Base-by-base conservation (phyloP, 208 protist species). In the Trypanosoma cruzi region DNA sequence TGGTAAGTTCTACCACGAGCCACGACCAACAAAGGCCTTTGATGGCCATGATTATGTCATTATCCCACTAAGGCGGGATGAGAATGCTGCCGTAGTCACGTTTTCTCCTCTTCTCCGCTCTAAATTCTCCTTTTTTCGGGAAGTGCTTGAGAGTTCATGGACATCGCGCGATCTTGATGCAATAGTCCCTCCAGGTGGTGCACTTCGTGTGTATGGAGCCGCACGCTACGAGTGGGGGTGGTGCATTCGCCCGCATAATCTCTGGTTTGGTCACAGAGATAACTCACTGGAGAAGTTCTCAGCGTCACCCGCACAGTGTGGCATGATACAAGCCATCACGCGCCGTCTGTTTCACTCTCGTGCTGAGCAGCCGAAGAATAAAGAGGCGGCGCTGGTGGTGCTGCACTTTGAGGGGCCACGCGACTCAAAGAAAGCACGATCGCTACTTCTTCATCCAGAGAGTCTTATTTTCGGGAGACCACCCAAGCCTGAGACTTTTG, bases 21-120 rank as follows among this genome's bases (percentile, higher is more conserved):
- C 88, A 14, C 64, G 69, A 10, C 54, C 79, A 6, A 84, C 91
- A 1, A 92, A 90, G 53, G 53, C 48, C 20, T 96, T 87, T 68
- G 91, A 96, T 68, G 91, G 91, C 5, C 91, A 94, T 66, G 91
- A 96, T 72, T 93, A 93, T 65, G 88, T 96, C n/a, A 52, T 96
- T 42, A 83, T 96, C 67, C 91, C 91, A 2, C 73, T 96, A 32
- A 75, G 85, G 11, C 72, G 86, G 13, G 88, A 94, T 67, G 29
- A 71, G 13, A 31, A 50, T 18, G 68, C 77, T 40, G 89, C 79
- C 4, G 88, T 96, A 5, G 61, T 93, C 14, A 94, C 91, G 57
- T 86, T 93, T 67, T 80, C 80, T 11, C 91, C 91, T 2, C 65
- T 85, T 2, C 64, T 93, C 54, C 88, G 91, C 16, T 94, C 88